Conservation (phyloP, 768 basidiomycete species). For the Arthromyces matolae region DNA sequence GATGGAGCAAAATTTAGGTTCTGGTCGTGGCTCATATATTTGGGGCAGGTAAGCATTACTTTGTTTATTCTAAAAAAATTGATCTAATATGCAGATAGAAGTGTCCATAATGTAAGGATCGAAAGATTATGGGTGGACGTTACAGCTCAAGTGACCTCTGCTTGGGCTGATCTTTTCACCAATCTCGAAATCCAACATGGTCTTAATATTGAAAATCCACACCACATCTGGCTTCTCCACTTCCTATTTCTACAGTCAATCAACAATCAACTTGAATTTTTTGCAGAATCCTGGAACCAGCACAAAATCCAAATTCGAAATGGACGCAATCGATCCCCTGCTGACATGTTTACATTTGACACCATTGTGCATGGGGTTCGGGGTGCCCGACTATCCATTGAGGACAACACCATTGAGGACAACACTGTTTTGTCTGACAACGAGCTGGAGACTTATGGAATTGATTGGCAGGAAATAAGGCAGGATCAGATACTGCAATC, state of each 20-base stretch:
- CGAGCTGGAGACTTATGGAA: background rate
- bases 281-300: conserved; percentile 2
- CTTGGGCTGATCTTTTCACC: conserved; percentile 31
- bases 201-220: conserved; percentile 22
- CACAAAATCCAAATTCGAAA: background rate
- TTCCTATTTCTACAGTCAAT: conserved; percentile 29
- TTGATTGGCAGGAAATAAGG: background rate
- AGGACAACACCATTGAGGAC: background rate
- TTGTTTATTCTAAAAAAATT: background rate
- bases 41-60: conserved; percentile 27
- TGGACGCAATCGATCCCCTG: background rate
- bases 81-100: conserved; percentile 15
- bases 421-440: background rate
- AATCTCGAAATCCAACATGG: conserved; percentile 27
- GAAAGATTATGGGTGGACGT: conserved; percentile 37
- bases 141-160: conserved; percentile 23
- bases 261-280: conserved; percentile 20
- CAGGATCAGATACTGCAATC: background rate
- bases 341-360: conserved; percentile 1
- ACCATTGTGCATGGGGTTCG: background rate
- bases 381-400: background rate
- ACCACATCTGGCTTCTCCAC: conserved; percentile 37
- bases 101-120: conserved; percentile 36
- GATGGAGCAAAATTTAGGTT: conserved; percentile 23
- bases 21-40: conserved; percentile 28